Base-by-base conservation (phyloP, 2,329 filamentous ascomycete species). In the Xylariaceae sp. region DNA sequence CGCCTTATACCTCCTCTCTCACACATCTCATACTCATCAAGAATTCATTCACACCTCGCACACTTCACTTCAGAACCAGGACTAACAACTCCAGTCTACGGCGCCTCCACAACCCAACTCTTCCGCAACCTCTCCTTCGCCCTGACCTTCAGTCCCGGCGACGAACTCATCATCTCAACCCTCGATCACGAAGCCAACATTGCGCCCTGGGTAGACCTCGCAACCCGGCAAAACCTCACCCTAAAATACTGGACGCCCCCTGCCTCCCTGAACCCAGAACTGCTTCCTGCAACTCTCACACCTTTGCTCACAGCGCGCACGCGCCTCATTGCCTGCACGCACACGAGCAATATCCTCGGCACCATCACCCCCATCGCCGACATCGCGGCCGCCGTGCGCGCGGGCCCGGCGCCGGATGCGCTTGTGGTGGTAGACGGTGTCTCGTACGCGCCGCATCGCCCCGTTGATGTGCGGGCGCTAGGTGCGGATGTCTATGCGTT, bases 171-270 rank as follows among this genome's bases (percentile, higher is more conserved):
- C 62, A 69, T 92, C 9, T 90, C 88, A 0, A 81, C 81, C 58
- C 76, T 91, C 57, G 89, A 92, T 71, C 89, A 93, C 68, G 89
- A 92, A 74, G 86, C 89, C 44, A 91, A 92, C 70, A 85, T 89
- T 58, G 83, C 87, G 1, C 80, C 88, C 0, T 93, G 89, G 90
- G 75, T 90, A 0, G 81, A 84, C 53, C 78, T 92, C 30, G 88
- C 88, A 1, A 73, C 80, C 35, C 79, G 81, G 11, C 79, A 84
- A 51, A 78, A 81, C 2, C 76, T 90, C 4, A 80, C 74, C 0
- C 70, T 92, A 50, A 89, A 87, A 69, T 91, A 87, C 87, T 92
- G 88, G 88, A 74, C 74, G 17, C 82, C 83, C 2, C 66, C 71
- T 10, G 67, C 75, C 59, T 74, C 73, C 47, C 51, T 1, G 8